Base-by-base conservation (phyloP, 2,329 filamentous ascomycete genomes). In the Trichoderma atroviride region DNA sequence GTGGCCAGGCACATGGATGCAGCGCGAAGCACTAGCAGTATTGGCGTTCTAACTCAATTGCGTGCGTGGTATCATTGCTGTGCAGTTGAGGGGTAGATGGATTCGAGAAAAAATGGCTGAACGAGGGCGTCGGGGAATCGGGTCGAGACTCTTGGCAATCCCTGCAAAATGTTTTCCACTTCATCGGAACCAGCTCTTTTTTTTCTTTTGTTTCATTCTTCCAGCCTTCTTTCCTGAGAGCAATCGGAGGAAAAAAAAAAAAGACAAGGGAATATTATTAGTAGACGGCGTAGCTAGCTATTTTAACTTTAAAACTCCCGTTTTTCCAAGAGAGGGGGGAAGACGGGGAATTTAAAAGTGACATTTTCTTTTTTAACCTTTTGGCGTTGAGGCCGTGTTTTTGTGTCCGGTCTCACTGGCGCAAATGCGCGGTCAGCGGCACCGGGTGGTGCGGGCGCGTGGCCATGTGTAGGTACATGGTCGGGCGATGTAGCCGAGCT, bases 341-440 rank as follows among this genome's bases (percentile, higher is more conserved):
- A 56, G 27, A 14, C 33, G 27, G 27, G n/a, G 29, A 27, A n/a
- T 43, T 43, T n/a, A 56, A 33, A 33, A 33, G 16, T 57, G 16
- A 58, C n/a, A 14, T 22, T n/a, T 5, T 22, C 16, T 22, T 14
- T 43, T 37, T 56, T 31, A 43, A 9, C 33, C 37, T 52, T 61
- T 52, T 55, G 60, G 47, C 50, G 61, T 40, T n/a, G 50, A 7
- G 50, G 33, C 33, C 24, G 16, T 29, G 33, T 43, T 50, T 43
- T 50, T 43, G 11, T 50, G 35, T 52, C 43, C n/a, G 43, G 59
- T 64, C 50, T 64, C 35, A 64, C 61, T 56, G 33, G 61, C 61
- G 61, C n/a, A 11, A 27, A 64, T 55, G 61, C 61, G 55, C 40
- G 52, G 61, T 64, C 61, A 64, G 61, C 61, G 37, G 33, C 33